Evolutionary conservation across 108 stramenopile genomes (phyloP), one percentile per base, ranked within the genome.

Genomic region (Nitzschia sp.): DNA sequence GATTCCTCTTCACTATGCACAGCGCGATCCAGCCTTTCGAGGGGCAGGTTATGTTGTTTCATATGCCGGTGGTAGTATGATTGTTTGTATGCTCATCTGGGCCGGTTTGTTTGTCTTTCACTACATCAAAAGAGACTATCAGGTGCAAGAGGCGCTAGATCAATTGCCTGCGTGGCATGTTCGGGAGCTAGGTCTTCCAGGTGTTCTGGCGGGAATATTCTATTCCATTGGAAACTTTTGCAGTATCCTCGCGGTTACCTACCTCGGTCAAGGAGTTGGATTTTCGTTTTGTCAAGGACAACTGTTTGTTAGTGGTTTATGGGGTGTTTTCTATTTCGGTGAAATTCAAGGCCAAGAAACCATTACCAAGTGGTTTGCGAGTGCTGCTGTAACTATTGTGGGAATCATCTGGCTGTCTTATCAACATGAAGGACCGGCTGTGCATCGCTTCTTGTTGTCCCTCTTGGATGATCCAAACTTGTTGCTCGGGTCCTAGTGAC

Each of bases 261-360:
- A 82, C 61, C 71, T 91, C 9, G 90, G 86, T 0, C 82, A 91
- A 66, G 85, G 83, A 25, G 86, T 91, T 34, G 90, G 90, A 0
- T 87, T 85, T 69, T 80, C 53, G 34, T 52, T 79, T 41, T 58
- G 70, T 21, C 81, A 75, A 48, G 72, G 57, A 6, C 66, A 72
- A 43, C 71, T 80, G 20, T 54, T 85, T 10, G 54, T 81, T 0
- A 70, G 66, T 61, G 90, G 90, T 0, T 58, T 88, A 22, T 88
- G 86, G 85, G 90, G 90, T 19, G 86, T 91, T 1, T 81, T 83
- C 52, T 91, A 65, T 29, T 91, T 81, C 59, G 57, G 76, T 26
- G 90, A 91, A 51, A 78, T 91, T 15, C 63, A 73, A 24, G 86
- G 81, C 0, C 57, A 52, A 19, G 67, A 53, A 37, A 75, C 62